These are phyloP conservation scores for Phytophthora cryptogea DNA, from an alignment of 352 stramenopile species.

Conservation along the genomic window DNA sequence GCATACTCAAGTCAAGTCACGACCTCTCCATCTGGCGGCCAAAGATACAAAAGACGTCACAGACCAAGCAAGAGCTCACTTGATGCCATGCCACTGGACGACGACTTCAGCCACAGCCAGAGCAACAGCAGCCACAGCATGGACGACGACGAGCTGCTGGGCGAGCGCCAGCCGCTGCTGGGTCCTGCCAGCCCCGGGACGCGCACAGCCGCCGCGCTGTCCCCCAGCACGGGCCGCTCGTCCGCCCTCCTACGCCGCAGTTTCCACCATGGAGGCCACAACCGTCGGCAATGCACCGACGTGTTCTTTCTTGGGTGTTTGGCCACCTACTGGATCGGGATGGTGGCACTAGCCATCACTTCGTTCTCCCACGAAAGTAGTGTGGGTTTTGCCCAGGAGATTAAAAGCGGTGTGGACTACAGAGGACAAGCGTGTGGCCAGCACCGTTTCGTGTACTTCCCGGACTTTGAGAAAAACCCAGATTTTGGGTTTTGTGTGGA, in stretches of 20 bases:
- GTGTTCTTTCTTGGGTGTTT: slow-evolving; percentile 59
- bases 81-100: slow-evolving; percentile 6
- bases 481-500: slow-evolving; percentile 85
- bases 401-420: slow-evolving; percentile 82
- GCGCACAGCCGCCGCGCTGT: slow-evolving; percentile 47
- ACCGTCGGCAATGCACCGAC: slow-evolving; percentile 63
- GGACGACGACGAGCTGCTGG: slow-evolving; percentile 24
- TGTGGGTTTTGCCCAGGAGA: slow-evolving; percentile 71
- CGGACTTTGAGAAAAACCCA: slow-evolving; percentile 61
- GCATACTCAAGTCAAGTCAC: slow-evolving; percentile 16
- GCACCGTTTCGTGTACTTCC: slow-evolving; percentile 73
- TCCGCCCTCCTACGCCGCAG: slow-evolving; percentile 44
- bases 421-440: slow-evolving; percentile 58
- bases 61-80: slow-evolving; percentile 11
- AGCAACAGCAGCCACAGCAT: slow-evolving; percentile 23
- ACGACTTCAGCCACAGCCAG: slow-evolving; percentile 28
- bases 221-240: slow-evolving; percentile 48
- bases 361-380: slow-evolving; percentile 75
- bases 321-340: slow-evolving; percentile 74
- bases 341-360: slow-evolving; percentile 69
- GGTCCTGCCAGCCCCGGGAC: slow-evolving; percentile 7
- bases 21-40: neutral
- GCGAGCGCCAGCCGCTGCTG: slow-evolving; percentile 55
- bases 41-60: slow-evolving; percentile 10
- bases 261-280: slow-evolving; percentile 40